Base-by-base conservation (phyloP, 306 rosid genomes). In the Glycyrrhiza uralensis region DNA sequence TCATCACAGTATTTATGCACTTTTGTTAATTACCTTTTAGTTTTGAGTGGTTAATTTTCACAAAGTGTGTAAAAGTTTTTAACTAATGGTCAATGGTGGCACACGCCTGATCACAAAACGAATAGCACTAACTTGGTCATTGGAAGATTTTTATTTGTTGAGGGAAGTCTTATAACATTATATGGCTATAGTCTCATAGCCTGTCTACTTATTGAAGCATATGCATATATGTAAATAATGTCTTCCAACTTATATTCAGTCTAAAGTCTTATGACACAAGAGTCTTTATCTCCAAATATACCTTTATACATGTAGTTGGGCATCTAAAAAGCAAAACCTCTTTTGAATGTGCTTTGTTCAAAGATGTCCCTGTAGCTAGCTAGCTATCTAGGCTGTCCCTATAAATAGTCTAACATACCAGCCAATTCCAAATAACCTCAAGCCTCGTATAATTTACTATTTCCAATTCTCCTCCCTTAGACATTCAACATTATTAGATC, bases 361-460 rank as follows among this genome's bases (percentile, higher is more conserved):
- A 81, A 80, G 80, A 81, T 72, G 33, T 36, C 81, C 54, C 55
- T 35, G 2, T 18, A 61, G 8, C 23, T 58, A 14, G 23, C 41
- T 32, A 30, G n/a, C n/a, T n/a, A n/a, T n/a, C n/a, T 52, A 5
- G 8, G 64, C 61, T 79, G 80, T 67, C 85, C 79, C 91, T 91
- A 95, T 95, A 95, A 95, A 95, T 95, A 95, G 80, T 75, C 84
- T 71, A 68, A 56, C 75, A 67, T 57, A 77, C 83, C 69, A 54
- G 14, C 93, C 79, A 84, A 69, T 74, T 76, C 74, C 81, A 79
- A 86, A 73, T 71, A 59, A 86, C 84, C 76, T 30, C 42, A 77
- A 79, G 58, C 83, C 83, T 74, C 84, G 56, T 56, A 61, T 19
- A 22, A 44, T 60, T 77, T 77, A 72, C 73, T 73, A 69, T 57